Base-by-base conservation (phyloP, 2,329 filamentous ascomycete species). In the Mollisiaceae sp. region DNA sequence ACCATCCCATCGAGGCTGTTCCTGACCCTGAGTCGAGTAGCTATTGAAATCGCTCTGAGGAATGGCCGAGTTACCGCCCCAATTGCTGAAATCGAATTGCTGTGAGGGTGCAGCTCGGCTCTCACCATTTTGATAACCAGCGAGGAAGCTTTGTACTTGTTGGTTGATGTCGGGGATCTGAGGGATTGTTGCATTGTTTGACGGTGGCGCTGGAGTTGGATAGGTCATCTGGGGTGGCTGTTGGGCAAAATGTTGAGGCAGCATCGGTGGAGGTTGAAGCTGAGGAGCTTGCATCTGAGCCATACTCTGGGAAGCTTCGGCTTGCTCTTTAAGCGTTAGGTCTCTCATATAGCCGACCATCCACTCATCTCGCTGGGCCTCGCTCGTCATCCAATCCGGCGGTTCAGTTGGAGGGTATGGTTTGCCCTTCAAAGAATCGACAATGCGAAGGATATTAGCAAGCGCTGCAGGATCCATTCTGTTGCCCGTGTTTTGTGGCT, bases 381-480 rank as follows among this genome's bases (percentile, higher is more conserved):
- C 79, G 24, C 81, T 76, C 68, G 87, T 79, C 68, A 87, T 79
- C 80, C 84, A 86, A 12, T 54, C 79, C 0, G 86, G 85, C 3
- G 86, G 83, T 52, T 83, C 79, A 1, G 73, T 81, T 1, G 85
- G 76, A 15, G 84, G 85, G 66, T 79, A 85, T 8, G 83, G 79
- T 66, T 82, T 81, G 61, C 78, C 78, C 54, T 78, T 78, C 9
- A 86, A 73, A 45, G 77, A 73, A 38, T 78, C 79, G 35, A 76
- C 65, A 24, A 73, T 68, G 18, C 64, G 58, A 32, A 67, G 15
- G 27, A 77, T 61, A 38, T 69, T 72, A 15, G 68, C 66, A 52
- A 65, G 69, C 8, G 63, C 64, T 11, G 54, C 58, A n/a, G 67
- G 36, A 41, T 73, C 67, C 60, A 73, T 71, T 14, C 39, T 58